Evolutionary conservation across 192 early-diverging fungal species (phyloP).

Genomic region (Entomortierella parvispora): DNA sequence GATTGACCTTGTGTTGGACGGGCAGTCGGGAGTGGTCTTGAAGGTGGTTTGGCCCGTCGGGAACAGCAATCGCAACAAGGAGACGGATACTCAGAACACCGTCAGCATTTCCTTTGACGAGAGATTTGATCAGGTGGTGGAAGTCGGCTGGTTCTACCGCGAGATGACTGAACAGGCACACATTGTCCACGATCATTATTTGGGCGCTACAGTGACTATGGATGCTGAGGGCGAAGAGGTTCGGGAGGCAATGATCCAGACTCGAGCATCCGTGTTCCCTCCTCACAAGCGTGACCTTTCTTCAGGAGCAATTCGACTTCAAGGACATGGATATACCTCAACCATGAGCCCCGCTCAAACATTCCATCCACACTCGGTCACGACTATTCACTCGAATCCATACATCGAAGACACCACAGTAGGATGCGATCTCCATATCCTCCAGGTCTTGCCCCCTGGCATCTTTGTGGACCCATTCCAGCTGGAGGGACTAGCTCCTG

Average conservation of each 20-base stretch:
- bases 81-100: slow-evolving; percentile 4
- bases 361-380: slow-evolving; percentile 45
- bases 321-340: slow-evolving; percentile 35
- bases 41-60: slow-evolving; percentile 38
- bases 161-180: slow-evolving; percentile 43
- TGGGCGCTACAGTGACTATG: slow-evolving; percentile 43
- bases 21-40: slow-evolving; percentile 1
- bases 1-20: slow-evolving; percentile 34
- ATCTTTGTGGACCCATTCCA: slow-evolving; percentile 51
- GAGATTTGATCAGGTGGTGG: slow-evolving; percentile 30
- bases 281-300: slow-evolving; percentile 32
- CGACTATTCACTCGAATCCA: slow-evolving; percentile 43
- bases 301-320: slow-evolving; percentile 11
- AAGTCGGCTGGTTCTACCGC: slow-evolving; percentile 49
- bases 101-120: slow-evolving; percentile 25
- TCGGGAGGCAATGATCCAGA: slow-evolving; percentile 35
- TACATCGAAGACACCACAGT: slow-evolving; percentile 25
- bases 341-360: slow-evolving; percentile 39
- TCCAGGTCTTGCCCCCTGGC: slow-evolving; percentile 39
- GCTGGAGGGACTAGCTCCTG: slow-evolving; percentile 36
- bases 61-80: neutral
- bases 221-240: slow-evolving; percentile 27
- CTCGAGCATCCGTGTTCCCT: slow-evolving; percentile 44
- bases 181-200: slow-evolving; percentile 20
- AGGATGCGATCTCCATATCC: slow-evolving; percentile 27